Percentiles rank a stretch among this genome's conserved stretches.
phyloP scores from a whole-genome alignment of 352 stramenopile species.

The Phytophthora litchii region DNA sequence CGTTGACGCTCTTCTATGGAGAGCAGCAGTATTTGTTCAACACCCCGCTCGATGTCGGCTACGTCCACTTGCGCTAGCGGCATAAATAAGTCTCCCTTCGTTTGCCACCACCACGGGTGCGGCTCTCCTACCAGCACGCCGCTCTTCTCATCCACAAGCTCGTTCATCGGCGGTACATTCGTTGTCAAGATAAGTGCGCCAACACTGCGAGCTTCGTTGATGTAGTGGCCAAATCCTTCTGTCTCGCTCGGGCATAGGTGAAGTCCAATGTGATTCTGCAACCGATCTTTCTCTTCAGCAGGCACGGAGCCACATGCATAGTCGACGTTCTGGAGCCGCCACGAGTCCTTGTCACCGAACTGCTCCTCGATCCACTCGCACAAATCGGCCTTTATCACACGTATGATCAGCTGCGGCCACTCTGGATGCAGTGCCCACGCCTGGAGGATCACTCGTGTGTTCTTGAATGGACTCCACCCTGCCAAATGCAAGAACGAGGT shows the following conservation, averaged over 20 bases:
- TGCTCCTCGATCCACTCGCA: slow-evolving; percentile 71
- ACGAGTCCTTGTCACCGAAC: slow-evolving; percentile 50
- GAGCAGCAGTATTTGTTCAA: slow-evolving; percentile 75
- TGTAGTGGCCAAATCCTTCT: slow-evolving; percentile 86
- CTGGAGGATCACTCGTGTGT: slow-evolving; percentile 72
- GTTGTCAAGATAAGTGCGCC: slow-evolving; percentile 78
- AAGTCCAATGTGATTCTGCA: slow-evolving; percentile 81
- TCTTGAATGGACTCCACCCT: slow-evolving; percentile 79
- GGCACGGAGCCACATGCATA: slow-evolving; percentile 73
- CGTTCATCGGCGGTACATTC: slow-evolving; percentile 86
- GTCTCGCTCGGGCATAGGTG: slow-evolving; percentile 80
- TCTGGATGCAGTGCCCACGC: slow-evolving; percentile 75
- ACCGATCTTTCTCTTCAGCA: slow-evolving; percentile 55
- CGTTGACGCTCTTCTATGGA: slow-evolving; percentile 74
- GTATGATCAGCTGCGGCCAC: slow-evolving; percentile 74
- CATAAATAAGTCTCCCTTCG: slow-evolving; percentile 87
- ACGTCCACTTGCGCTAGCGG: slow-evolving; percentile 66
- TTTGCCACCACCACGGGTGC: slow-evolving; percentile 81
- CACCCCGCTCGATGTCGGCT: slow-evolving; percentile 64
- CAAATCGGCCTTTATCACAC: slow-evolving; percentile 68
- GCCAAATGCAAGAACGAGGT: slow-evolving; percentile 76
- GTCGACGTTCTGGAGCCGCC: slow-evolving; percentile 74
- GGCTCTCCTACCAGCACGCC: slow-evolving; percentile 70
- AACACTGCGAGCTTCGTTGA: slow-evolving; percentile 82
- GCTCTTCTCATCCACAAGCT: slow-evolving; percentile 74